These are phyloP conservation scores for Erodium maritimum DNA, from an alignment of 345 rosid genomes.

Conservation along the genomic window DNA sequence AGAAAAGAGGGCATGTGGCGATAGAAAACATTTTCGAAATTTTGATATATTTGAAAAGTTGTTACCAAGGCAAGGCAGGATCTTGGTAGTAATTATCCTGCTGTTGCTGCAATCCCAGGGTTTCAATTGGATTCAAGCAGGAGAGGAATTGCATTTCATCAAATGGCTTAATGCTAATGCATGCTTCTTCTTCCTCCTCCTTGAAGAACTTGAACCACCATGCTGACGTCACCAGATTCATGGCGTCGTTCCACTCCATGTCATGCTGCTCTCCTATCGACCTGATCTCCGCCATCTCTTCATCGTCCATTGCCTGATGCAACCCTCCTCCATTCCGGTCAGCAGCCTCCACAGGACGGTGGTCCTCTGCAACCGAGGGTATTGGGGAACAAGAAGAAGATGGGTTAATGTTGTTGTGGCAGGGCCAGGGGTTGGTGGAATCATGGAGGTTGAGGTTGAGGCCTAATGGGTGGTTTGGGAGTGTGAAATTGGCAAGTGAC, in stretches of 20 bases:
- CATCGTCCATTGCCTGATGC: constrained; percentile 52
- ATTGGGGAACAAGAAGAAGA: constrained; percentile 9
- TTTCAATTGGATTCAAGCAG: no score
- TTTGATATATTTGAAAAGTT: no score
- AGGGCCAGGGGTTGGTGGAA: constrained; percentile 46
- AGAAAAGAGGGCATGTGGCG: no score
- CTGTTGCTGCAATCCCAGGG: no score
- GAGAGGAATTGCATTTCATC: constrained; percentile 13
- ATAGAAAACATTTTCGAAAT: no score
- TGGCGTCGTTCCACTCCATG: constrained; percentile 68
- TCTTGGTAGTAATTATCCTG: no score
- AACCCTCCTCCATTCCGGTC: constrained; percentile 24
- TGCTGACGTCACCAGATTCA: constrained; percentile 62
- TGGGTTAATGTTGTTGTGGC: constrained; percentile 23
- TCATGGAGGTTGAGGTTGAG: constrained; percentile 65
- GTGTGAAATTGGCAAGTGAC: constrained; percentile 3
- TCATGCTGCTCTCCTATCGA: constrained; percentile 66
- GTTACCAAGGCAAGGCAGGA: no score
- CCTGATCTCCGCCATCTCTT: constrained; percentile 65
- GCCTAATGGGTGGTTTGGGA: constrained; percentile 15
- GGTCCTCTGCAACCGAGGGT: no score
- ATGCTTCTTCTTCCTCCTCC: constrained; percentile 3
- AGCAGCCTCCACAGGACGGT: constrained; percentile 13
- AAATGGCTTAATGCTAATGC: constrained; percentile 31
- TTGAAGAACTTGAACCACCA: constrained; percentile 73